Evolutionary conservation across 352 stramenopile species (phyloP).

Genomic region (Globisporangium takayamanum): DNA sequence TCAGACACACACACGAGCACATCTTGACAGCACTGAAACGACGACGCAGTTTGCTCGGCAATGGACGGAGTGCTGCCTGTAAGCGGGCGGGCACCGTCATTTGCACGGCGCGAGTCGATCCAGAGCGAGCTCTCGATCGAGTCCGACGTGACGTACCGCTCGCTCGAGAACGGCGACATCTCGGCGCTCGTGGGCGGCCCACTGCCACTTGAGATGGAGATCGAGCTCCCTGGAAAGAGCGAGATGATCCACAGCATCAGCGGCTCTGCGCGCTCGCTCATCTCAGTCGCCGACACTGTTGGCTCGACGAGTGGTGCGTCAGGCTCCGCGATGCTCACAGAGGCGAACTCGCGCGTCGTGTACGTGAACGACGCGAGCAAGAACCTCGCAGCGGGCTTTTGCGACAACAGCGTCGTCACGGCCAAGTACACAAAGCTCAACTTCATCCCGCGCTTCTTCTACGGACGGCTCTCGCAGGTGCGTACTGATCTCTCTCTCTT

Average conservation of each 20-base stretch:
- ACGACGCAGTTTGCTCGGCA: background rate
- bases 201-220: constrained; percentile 1
- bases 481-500: background rate
- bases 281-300: constrained; percentile 7
- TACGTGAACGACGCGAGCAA: constrained; percentile 59
- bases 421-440: constrained; percentile 87
- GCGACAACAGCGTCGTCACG: constrained; percentile 77
- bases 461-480: constrained; percentile 73
- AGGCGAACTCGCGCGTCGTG: constrained; percentile 54
- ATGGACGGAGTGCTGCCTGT: constrained; percentile 16
- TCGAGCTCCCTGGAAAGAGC: background rate
- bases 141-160: constrained; percentile 36
- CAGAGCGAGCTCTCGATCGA: constrained; percentile 37
- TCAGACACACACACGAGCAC: background rate
- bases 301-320: background rate
- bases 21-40: background rate
- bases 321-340: constrained; percentile 19
- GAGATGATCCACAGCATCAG: constrained; percentile 3
- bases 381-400: constrained; percentile 55
- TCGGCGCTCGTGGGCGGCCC: constrained; percentile 6
- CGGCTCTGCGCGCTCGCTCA: constrained; percentile 9
- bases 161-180: constrained; percentile 35
- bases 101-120: constrained; percentile 22
- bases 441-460: constrained; percentile 83
- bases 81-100: background rate